phyloP scores from a whole-genome alignment of 2,329 filamentous ascomycete genomes.

The Apiospora saccharicola region DNA sequence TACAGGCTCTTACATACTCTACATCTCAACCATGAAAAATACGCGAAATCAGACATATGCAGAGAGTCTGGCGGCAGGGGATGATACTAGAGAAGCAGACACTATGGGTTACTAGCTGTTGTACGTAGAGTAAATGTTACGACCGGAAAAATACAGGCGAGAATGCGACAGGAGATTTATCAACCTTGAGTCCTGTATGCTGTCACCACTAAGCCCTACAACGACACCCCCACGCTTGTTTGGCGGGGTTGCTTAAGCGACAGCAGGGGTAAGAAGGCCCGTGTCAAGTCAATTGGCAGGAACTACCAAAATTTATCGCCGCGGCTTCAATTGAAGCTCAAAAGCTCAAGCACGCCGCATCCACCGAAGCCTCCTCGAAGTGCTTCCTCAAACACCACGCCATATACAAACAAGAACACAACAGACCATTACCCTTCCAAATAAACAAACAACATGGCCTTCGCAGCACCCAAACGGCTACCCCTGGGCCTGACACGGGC shows the following conservation, averaged over 20 bases:
- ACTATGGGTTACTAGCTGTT: neutral
- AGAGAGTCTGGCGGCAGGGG: neutral
- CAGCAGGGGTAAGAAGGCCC: constrained; percentile 1
- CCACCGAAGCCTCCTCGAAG: neutral
- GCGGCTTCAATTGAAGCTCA: neutral
- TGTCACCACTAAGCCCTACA: constrained; percentile 19
- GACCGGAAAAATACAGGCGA: neutral
- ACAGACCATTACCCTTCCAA: neutral
- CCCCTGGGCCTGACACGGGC: constrained; percentile 35
- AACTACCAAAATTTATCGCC: neutral
- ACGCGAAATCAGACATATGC: neutral
- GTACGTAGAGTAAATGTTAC: neutral
- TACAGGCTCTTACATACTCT: neutral
- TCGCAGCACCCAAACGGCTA: constrained; percentile 36
- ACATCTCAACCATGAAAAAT: neutral
- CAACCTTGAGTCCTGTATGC: neutral
- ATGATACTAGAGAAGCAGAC: neutral
- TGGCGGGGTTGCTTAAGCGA: neutral
- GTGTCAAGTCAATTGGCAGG: constrained; percentile 1
- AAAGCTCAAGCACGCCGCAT: neutral
- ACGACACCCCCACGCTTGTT: neutral
- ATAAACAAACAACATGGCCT: constrained; percentile 31
- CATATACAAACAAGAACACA: neutral
- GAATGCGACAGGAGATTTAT: neutral
- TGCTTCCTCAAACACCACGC: neutral